Evolutionary conservation across 2,329 filamentous ascomycete species (phyloP).

Genomic region (Pseudopyrenochaeta lycopersici): DNA sequence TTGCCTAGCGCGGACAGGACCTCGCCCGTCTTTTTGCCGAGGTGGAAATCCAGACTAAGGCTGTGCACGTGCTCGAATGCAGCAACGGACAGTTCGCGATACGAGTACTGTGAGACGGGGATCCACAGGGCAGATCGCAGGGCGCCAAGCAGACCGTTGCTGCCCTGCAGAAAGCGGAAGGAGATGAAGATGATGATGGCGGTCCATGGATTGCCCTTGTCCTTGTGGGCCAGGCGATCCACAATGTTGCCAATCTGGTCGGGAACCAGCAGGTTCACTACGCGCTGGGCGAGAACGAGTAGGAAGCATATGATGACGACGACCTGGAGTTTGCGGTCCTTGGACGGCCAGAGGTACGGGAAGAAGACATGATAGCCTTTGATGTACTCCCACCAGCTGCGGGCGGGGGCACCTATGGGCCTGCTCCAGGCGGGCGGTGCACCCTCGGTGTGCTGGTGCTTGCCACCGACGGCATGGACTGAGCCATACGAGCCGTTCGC

Average conservation of each 20-base stretch:
- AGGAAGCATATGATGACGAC: constrained; percentile 84
- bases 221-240: constrained; percentile 69
- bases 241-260: constrained; percentile 82
- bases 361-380: constrained; percentile 93
- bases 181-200: constrained; percentile 79
- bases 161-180: constrained; percentile 84
- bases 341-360: constrained; percentile 94
- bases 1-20: constrained; percentile 96
- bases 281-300: constrained; percentile 80
- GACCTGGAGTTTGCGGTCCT: constrained; percentile 76
- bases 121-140: constrained; percentile 89
- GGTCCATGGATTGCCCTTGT: constrained; percentile 71
- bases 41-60: constrained; percentile 93
- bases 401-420: constrained; percentile 83
- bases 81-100: constrained; percentile 90
- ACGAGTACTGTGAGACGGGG: constrained; percentile 95
- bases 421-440: constrained; percentile 85
- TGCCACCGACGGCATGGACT: constrained; percentile 52
- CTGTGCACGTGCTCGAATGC: constrained; percentile 98
- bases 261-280: constrained; percentile 87
- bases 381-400: constrained; percentile 96
- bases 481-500: constrained; percentile 65
- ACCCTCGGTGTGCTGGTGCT: constrained; percentile 61
- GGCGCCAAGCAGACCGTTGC: constrained; percentile 86
- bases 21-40: constrained; percentile 96